Evolutionary conservation across 208 protist genomes (phyloP), one percentile per base, ranked within the genome.

Genomic region (Eutreptiella sp.): DNA sequence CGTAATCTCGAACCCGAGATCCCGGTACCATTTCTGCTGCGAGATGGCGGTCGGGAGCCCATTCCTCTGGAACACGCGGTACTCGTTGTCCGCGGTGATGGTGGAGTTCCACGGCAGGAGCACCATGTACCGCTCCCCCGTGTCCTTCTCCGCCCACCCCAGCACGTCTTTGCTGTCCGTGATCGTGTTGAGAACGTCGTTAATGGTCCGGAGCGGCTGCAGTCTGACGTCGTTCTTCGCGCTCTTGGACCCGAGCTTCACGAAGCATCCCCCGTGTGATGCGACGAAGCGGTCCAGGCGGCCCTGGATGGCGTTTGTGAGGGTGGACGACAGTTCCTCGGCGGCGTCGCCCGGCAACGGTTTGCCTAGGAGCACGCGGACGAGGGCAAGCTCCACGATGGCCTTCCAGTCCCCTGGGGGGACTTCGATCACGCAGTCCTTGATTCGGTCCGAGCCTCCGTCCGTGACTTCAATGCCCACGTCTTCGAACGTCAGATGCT

Each of bases 181-280:
- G 11, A 57, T 11, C 21, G 7, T 57, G 11, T 57, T 33, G 9
- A 57, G 7, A 14, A 57, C 50, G 7, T 46, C 50, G 31, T 19
- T 11, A n/a, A 57, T 33, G 24, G 50, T 23, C 14, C 21, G 14
- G 9, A 57, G 50, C 14, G 50, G 50, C n/a, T 9, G 9, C 50
- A 57, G 31, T 32, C 24, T 53, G n/a, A 57, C 50, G 36, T 57
- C 50, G 36, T 57, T 57, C 36, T 57, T 57, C 14, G 50, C 50
- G 9, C 31, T 53, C 23, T 57, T 57, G 14, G 11, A 7, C 16
- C 11, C 14, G 9, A 57, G 7, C 23, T 57, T 57, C 7, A n/a
- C 50, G 24, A 57, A 57, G 9, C 33, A 24, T 19, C 45, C 45
- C 19, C 14, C 23, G 45, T 19, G 14, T n/a, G 11, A 14, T 16